A percentile compares a stretch with the other conserved stretches of the same genome.
These are phyloP conservation scores for Fraxinus baroniana DNA, from an alignment of 305 asterid species.

Conservation along the genomic window DNA sequence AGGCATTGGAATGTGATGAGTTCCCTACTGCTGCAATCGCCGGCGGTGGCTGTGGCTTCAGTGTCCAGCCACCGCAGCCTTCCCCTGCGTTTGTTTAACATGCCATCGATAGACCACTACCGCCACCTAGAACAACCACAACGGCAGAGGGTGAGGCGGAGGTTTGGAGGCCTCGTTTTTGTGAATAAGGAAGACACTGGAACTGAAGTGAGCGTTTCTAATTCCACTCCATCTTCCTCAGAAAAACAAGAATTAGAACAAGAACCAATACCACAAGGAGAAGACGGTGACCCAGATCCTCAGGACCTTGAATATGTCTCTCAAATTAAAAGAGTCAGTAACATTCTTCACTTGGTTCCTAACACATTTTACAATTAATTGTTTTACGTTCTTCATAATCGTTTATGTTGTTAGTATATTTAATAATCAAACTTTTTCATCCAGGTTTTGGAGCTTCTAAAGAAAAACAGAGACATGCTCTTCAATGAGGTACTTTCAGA, in stretches of 20 bases:
- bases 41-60: constrained; percentile 25
- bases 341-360: neutral
- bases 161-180: constrained; percentile 29
- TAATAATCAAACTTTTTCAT: neutral
- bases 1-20: neutral
- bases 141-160: constrained; percentile 20
- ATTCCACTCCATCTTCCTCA: constrained; percentile 23
- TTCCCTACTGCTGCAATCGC: constrained; percentile 24
- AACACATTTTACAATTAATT: neutral
- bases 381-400: neutral
- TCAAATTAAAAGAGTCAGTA: constrained; percentile 58
- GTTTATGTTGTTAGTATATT: neutral
- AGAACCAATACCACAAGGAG: constrained; percentile 3
- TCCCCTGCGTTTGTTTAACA: constrained; percentile 5
- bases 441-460: constrained; percentile 80
- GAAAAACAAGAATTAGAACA: constrained; percentile 18
- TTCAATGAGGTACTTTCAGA: constrained; percentile 64
- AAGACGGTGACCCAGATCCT: constrained; percentile 42
- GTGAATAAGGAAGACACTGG: constrained; percentile 44
- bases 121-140: neutral
- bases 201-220: constrained; percentile 25
- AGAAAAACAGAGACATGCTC: constrained; percentile 81
- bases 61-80: constrained; percentile 21
- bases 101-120: neutral
- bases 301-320: constrained; percentile 67